phyloP scores from a whole-genome alignment of 768 basidiomycete genomes.

The Tylopilus vinaceipallidus region DNA sequence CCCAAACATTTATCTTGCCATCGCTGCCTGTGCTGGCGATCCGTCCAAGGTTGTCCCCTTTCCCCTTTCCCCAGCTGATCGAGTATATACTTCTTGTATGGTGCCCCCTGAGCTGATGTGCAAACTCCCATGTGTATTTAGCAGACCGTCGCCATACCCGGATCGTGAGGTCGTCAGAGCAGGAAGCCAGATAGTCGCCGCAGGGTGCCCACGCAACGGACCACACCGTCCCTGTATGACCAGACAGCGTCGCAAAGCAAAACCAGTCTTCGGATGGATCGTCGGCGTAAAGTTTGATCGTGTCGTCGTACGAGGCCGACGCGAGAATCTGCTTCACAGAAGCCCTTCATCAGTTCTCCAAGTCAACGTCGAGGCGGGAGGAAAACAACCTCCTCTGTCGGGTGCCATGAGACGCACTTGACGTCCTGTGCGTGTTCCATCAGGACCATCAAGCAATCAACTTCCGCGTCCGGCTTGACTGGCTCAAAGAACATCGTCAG shows the following conservation, averaged over 20 bases:
- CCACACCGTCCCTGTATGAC: slow-evolving; percentile 92
- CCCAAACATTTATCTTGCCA: slow-evolving; percentile 80
- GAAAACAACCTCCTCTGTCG: slow-evolving; percentile 77
- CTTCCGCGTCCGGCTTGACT: slow-evolving; percentile 92
- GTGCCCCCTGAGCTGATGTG: slow-evolving; percentile 54
- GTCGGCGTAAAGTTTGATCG: slow-evolving; percentile 89
- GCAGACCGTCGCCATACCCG: slow-evolving; percentile 77
- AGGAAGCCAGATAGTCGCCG: slow-evolving; percentile 80
- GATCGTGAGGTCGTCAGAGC: slow-evolving; percentile 82
- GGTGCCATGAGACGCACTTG: slow-evolving; percentile 94
- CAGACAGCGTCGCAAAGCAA: slow-evolving; percentile 76
- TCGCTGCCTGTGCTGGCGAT: slow-evolving; percentile 86
- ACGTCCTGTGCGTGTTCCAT: slow-evolving; percentile 99
- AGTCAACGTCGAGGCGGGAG: neutral
- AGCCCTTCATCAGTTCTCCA: slow-evolving; percentile 7
- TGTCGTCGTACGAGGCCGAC: slow-evolving; percentile 96
- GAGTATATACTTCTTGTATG: slow-evolving; percentile 81
- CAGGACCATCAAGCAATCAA: slow-evolving; percentile 90
- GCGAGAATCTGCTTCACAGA: slow-evolving; percentile 74
- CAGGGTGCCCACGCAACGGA: slow-evolving; percentile 76
- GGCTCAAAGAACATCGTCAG: neutral
- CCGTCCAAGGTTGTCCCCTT: slow-evolving; percentile 61
- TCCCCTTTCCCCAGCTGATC: slow-evolving; percentile 64
- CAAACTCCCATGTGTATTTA: slow-evolving; percentile 62
- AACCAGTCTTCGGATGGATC: slow-evolving; percentile 96